phyloP scores from a whole-genome alignment of 2,329 filamentous ascomycete species.

The Cladophialophora exuberans region DNA sequence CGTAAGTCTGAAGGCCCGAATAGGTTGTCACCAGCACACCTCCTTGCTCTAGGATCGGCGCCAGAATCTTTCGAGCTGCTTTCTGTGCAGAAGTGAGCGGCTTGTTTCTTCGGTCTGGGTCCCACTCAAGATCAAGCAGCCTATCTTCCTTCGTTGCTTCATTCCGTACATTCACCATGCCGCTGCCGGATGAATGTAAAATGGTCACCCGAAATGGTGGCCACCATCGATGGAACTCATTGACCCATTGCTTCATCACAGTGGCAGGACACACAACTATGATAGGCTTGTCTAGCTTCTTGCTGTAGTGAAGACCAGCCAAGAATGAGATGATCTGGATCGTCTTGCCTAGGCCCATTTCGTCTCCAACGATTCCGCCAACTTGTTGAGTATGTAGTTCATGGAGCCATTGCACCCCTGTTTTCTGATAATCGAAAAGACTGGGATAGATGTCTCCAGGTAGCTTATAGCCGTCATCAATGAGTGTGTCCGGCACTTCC shows the following conservation, averaged over 20 bases:
- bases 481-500: constrained; percentile 72
- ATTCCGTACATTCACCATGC: constrained; percentile 79
- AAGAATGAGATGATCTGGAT: constrained; percentile 80
- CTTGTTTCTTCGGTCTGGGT: constrained; percentile 44
- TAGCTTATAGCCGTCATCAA: constrained; percentile 76
- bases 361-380: constrained; percentile 92
- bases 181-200: constrained; percentile 90
- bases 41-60: constrained; percentile 78
- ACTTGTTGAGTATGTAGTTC: constrained; percentile 88
- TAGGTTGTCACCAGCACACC: constrained; percentile 97
- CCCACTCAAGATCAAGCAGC: constrained; percentile 61
- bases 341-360: constrained; percentile 99
- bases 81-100: constrained; percentile 61
- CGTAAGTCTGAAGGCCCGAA: constrained; percentile 90
- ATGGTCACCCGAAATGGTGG: constrained; percentile 97
- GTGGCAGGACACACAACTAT: constrained; percentile 94
- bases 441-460: constrained; percentile 93
- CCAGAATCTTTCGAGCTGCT: constrained; percentile 77
- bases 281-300: constrained; percentile 78
- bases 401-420: constrained; percentile 92
- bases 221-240: constrained; percentile 99
- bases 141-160: constrained; percentile 66
- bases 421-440: constrained; percentile 96
- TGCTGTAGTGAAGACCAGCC: constrained; percentile 89
- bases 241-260: constrained; percentile 96